A percentile compares a stretch with the other conserved stretches of the same genome.
These are phyloP conservation scores for Boletus mariae DNA, from an alignment of 1,284 basidiomycete species.

Conservation along the genomic window DNA sequence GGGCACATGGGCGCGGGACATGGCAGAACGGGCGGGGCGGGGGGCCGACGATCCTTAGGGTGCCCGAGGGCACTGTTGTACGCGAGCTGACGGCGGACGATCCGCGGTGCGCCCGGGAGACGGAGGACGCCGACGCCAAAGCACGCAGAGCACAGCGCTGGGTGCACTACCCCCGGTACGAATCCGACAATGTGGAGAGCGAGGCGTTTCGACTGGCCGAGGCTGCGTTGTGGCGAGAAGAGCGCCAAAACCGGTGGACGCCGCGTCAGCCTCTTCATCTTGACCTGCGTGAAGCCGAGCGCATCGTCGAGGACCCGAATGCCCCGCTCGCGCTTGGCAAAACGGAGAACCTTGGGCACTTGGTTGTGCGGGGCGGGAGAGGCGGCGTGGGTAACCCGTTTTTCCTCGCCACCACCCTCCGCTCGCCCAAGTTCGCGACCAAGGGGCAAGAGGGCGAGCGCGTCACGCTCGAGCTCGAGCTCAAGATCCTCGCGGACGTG, in stretches of 20 bases:
- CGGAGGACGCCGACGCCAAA: constrained; percentile 44
- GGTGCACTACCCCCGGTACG: constrained; percentile 74
- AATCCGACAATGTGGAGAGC: constrained; percentile 59
- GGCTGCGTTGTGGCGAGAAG: constrained; percentile 55
- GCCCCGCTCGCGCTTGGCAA: constrained; percentile 67
- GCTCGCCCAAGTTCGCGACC: constrained; percentile 79
- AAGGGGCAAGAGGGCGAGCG: constrained; percentile 81
- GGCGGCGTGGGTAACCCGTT: constrained; percentile 92
- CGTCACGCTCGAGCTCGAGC: constrained; percentile 84
- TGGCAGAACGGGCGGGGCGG: constrained; percentile 82
- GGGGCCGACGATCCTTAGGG: constrained; percentile 67
- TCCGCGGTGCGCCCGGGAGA: constrained; percentile 60
- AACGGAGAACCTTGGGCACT: constrained; percentile 57
- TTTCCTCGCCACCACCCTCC: constrained; percentile 65
- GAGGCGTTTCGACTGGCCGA: constrained; percentile 78
- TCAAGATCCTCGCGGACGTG: constrained; percentile 92
- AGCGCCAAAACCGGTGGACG: constrained; percentile 53
- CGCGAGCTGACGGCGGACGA: constrained; percentile 68
- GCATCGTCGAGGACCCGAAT: constrained; percentile 44
- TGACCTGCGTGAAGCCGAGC: constrained; percentile 56
- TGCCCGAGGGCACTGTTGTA: constrained; percentile 88
- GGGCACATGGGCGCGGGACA: constrained; percentile 73
- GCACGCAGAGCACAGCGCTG: constrained; percentile 35
- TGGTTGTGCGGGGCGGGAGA: constrained; percentile 76
- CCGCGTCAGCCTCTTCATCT: constrained; percentile 44